These are phyloP conservation scores for Wickerhamiella hasegawae DNA, from an alignment of 805 yeast species.

Conservation along the genomic window DNA sequence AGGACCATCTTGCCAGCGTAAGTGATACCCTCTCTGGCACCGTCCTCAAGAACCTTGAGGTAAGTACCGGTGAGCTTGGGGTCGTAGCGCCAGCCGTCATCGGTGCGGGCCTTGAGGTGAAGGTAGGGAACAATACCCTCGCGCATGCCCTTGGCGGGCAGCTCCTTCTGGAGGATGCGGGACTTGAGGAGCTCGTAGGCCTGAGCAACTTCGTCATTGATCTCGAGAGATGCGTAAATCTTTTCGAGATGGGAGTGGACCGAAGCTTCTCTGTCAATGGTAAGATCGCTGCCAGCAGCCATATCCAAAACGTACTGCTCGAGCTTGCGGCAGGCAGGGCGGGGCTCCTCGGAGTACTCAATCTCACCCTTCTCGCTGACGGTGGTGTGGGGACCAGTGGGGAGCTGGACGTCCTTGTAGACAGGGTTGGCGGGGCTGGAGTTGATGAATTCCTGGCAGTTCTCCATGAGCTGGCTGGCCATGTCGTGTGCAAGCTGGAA, in stretches of 20 bases:
- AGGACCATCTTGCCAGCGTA: slow-evolving; percentile 79
- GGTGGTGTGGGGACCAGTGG: slow-evolving; percentile 87
- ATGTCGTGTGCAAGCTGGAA: slow-evolving; percentile 77
- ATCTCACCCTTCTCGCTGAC: slow-evolving; percentile 82
- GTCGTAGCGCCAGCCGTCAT: slow-evolving; percentile 69
- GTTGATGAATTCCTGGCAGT: slow-evolving; percentile 73
- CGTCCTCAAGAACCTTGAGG: slow-evolving; percentile 81
- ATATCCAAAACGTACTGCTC: slow-evolving; percentile 92
- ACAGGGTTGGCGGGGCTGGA: slow-evolving; percentile 88
- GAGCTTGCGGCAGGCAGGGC: slow-evolving; percentile 82
- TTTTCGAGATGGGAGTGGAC: slow-evolving; percentile 34
- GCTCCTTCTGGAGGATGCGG: slow-evolving; percentile 8
- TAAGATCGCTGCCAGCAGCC: slow-evolving; percentile 86
- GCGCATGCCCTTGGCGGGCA: slow-evolving; percentile 16
- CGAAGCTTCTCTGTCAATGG: slow-evolving; percentile 29
- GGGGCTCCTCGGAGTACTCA: slow-evolving; percentile 66
- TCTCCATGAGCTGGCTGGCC: slow-evolving; percentile 88
- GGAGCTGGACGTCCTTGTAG: slow-evolving; percentile 84
- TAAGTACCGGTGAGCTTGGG: slow-evolving; percentile 58
- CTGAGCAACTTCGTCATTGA: slow-evolving; percentile 12
- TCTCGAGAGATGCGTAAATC: slow-evolving; percentile 13
- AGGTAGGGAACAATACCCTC: slow-evolving; percentile 82
- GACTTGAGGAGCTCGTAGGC: slow-evolving; percentile 16
- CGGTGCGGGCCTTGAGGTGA: slow-evolving; percentile 73
- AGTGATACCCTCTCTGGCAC: slow-evolving; percentile 87